A percentile compares a stretch with the other conserved stretches of the same genome.
Evolutionary conservation across 2,329 filamentous ascomycete genomes (phyloP).

Genomic region (Stemphylium vesicarium): DNA sequence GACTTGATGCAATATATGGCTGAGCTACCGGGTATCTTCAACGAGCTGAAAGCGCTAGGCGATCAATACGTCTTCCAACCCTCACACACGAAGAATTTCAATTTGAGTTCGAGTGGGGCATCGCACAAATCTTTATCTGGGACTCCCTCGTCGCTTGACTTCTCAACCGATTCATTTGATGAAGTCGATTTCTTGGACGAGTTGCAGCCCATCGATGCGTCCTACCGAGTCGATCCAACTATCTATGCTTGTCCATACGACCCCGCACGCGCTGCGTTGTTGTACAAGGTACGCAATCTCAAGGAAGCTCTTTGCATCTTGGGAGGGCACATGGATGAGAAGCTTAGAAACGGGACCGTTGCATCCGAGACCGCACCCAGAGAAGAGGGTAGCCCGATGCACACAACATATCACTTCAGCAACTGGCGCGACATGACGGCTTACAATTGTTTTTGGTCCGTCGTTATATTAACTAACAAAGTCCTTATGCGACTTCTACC

Average conservation of each 20-base stretch:
- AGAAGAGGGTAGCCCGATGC: constrained; percentile 27
- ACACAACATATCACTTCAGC: constrained; percentile 37
- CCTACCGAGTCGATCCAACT: background rate
- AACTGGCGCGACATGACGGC: constrained; percentile 40
- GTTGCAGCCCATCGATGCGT: constrained; percentile 12
- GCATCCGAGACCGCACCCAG: constrained; percentile 27
- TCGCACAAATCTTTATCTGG: constrained; percentile 12
- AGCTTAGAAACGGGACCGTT: constrained; percentile 30
- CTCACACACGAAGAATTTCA: constrained; percentile 2
- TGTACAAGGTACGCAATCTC: constrained; percentile 33
- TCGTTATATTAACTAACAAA: constrained; percentile 41
- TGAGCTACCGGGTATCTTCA: constrained; percentile 34
- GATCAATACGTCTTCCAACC: constrained; percentile 5
- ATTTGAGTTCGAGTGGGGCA: constrained; percentile 5
- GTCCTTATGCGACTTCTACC: constrained; percentile 37
- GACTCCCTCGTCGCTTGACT: constrained; percentile 29
- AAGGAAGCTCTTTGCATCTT: constrained; percentile 30
- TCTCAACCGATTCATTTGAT: constrained; percentile 23
- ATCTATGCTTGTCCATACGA: constrained; percentile 3
- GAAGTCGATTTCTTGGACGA: constrained; percentile 22
- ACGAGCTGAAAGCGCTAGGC: constrained; percentile 32
- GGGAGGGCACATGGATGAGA: constrained; percentile 27
- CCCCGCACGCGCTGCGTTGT: constrained; percentile 19
- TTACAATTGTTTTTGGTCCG: constrained; percentile 43
- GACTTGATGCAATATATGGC: constrained; percentile 39